A percentile compares a stretch with the other conserved stretches of the same genome.
phyloP scores from a whole-genome alignment of 1,284 basidiomycete species.

The Agaricales sp. region DNA sequence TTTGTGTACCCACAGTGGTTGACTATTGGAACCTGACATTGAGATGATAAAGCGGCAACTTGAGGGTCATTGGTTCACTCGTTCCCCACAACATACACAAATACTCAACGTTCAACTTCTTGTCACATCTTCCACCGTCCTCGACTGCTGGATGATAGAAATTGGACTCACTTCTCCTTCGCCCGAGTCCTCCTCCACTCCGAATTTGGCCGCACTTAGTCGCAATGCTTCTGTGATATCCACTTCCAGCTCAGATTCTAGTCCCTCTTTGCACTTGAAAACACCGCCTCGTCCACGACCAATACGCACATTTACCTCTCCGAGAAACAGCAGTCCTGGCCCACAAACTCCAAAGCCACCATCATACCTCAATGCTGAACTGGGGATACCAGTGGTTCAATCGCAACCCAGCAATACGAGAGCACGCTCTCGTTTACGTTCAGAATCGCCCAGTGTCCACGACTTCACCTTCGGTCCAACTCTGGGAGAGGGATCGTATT shows the following conservation, averaged over 20 bases:
- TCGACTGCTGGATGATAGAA: constrained; percentile 26
- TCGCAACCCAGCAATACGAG: constrained; percentile 13
- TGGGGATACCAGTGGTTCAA: neutral
- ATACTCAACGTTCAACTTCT: neutral
- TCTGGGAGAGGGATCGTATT: constrained; percentile 74
- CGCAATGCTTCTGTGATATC: constrained; percentile 71
- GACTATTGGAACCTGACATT: too few species aligned
- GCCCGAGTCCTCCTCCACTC: constrained; percentile 22
- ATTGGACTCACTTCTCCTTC: constrained; percentile 27
- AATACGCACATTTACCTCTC: constrained; percentile 55
- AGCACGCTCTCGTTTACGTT: constrained; percentile 11
- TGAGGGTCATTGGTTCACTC: too few species aligned
- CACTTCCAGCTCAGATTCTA: constrained; percentile 49
- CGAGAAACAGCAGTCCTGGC: constrained; percentile 34
- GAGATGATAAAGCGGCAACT: too few species aligned
- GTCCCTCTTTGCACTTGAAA: constrained; percentile 28
- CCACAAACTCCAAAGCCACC: neutral
- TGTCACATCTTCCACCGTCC: constrained; percentile 1
- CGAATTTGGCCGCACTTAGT: constrained; percentile 52
- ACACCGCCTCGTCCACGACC: constrained; percentile 45
- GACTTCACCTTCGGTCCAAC: constrained; percentile 65
- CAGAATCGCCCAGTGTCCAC: constrained; percentile 34
- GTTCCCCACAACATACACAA: neutral
- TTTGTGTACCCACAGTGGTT: too few species aligned
- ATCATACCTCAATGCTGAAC: neutral